Conservation (phyloP, 164 flowering plant genomes). For the Berberis thunbergii region DNA sequence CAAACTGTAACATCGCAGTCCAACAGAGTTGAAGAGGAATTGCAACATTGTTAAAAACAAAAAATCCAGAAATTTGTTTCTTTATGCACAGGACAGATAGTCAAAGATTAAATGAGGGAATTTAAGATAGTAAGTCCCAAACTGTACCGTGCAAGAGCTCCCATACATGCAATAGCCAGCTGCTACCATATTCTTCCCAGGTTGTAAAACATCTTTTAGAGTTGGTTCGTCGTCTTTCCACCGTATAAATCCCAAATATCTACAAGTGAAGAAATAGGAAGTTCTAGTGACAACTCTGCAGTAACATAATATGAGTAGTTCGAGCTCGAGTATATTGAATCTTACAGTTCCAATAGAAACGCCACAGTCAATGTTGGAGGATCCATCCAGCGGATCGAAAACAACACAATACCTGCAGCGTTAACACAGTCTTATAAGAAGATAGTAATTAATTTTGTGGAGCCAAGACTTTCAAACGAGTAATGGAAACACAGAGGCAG, state of each 20-base stretch:
- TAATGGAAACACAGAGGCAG: slow-evolving; percentile 7
- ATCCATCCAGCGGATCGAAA: slow-evolving; percentile 98
- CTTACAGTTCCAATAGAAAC: slow-evolving; percentile 97
- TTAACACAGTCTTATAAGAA: slow-evolving; percentile 3
- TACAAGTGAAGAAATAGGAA: slow-evolving; percentile 17
- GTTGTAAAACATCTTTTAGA: slow-evolving; percentile 73
- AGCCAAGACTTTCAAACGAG: neutral
- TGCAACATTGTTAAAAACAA: neutral
- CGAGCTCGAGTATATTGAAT: slow-evolving; percentile 5
- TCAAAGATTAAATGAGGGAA: too few relatives aligned
- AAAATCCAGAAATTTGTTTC: neutral
- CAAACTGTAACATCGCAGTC: slow-evolving; percentile 46
- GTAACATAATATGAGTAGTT: neutral
- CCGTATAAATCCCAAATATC: slow-evolving; percentile 81
- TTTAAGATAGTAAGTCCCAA: neutral
- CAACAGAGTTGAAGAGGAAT: neutral
- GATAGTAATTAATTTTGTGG: neutral
- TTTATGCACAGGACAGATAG: too few relatives aligned
- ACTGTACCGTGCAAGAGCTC: slow-evolving; percentile 87
- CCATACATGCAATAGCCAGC: slow-evolving; percentile 99
- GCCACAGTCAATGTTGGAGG: slow-evolving; percentile 98
- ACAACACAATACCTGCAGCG: slow-evolving; percentile 68
- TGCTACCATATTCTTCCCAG: slow-evolving; percentile 88
- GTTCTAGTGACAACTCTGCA: neutral
- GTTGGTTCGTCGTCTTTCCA: slow-evolving; percentile 53